Evolutionary conservation across 2,329 filamentous ascomycete genomes (phyloP).

Genomic region (Aspergillus ochraceus): DNA sequence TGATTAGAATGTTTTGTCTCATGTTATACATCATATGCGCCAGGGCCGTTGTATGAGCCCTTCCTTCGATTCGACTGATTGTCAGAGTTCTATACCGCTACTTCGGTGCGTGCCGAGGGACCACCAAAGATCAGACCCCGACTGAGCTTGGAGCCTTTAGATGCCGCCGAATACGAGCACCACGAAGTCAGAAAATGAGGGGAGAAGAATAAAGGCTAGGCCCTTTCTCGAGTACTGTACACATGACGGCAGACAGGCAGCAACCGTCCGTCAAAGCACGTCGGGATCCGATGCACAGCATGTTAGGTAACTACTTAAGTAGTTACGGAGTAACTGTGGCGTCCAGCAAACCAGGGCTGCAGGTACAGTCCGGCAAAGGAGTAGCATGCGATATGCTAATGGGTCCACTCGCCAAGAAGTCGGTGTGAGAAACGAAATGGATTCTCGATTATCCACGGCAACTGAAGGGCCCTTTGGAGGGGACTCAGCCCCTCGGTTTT

Average conservation of each 20-base stretch:
- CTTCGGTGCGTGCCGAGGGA: not conserved
- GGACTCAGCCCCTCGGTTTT: not conserved
- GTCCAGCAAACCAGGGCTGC: not conserved
- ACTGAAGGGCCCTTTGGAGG: not conserved
- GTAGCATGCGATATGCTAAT: too few species aligned
- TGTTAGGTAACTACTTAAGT: too few species aligned
- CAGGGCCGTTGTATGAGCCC: not conserved
- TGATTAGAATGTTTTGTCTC: not conserved
- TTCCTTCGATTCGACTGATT: not conserved
- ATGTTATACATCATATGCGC: not conserved
- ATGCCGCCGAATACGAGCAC: too few species aligned
- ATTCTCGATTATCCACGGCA: not conserved
- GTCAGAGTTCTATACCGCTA: not conserved
- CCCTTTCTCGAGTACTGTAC: too few species aligned
- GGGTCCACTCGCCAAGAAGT: not conserved
- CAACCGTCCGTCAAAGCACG: too few species aligned
- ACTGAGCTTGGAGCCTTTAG: not conserved
- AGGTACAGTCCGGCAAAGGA: not conserved
- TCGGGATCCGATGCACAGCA: too few species aligned
- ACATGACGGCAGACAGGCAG: too few species aligned
- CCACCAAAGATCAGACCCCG: not conserved
- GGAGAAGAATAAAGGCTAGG: too few species aligned
- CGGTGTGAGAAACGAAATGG: constrained; percentile 3
- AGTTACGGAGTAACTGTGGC: too few species aligned
- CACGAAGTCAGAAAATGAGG: not conserved